Percentiles rank a stretch among this genome's conserved stretches.
Evolutionary conservation across 2,329 filamentous ascomycete genomes (phyloP).

Genomic region (Hypoxylon sp.): DNA sequence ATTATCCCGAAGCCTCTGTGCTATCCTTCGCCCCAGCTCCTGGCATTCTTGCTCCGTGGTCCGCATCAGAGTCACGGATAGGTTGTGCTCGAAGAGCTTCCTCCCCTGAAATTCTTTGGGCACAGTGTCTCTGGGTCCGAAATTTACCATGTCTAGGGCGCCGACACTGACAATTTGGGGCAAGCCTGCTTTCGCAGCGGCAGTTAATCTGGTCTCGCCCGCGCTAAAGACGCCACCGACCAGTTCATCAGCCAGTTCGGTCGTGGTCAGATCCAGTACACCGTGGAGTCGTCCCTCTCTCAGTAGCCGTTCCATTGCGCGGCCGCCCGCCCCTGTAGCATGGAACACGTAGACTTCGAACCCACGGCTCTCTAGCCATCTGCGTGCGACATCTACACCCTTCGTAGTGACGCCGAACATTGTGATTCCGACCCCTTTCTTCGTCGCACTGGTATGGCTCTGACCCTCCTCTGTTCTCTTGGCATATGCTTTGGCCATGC

Average conservation of each 20-base stretch:
- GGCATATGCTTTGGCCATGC: conserved; percentile 67
- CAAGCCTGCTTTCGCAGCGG: conserved; percentile 69
- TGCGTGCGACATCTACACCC: conserved; percentile 69
- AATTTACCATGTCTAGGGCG: conserved; percentile 65
- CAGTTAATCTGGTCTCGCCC: conserved; percentile 68
- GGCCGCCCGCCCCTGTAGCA: conserved; percentile 77
- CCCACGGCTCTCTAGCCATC: conserved; percentile 61
- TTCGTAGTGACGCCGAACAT: conserved; percentile 84
- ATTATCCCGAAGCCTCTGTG: conserved; percentile 63
- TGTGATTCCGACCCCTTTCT: conserved; percentile 72
- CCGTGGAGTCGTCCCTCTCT: conserved; percentile 72
- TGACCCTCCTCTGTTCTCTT: conserved; percentile 21
- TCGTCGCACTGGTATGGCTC: conserved; percentile 41
- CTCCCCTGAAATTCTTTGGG: conserved; percentile 68
- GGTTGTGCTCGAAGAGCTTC: conserved; percentile 75
- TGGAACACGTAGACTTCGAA: conserved; percentile 78
- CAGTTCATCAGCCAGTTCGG: conserved; percentile 75
- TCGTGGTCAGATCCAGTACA: conserved; percentile 79
- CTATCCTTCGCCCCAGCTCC: conserved; percentile 70
- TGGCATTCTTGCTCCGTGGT: conserved; percentile 71
- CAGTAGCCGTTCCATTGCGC: conserved; percentile 77
- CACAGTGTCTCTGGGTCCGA: conserved; percentile 48
- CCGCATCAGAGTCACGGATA: conserved; percentile 75
- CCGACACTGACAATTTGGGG: conserved; percentile 67
- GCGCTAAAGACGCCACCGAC: conserved; percentile 75